A percentile compares a stretch with the other conserved stretches of the same genome.
These are phyloP conservation scores for Prunus persica DNA, from an alignment of 306 rosid genomes.

Conservation along the genomic window Prunus_persica_NCBIv2 NC_034009.1:4288501-4289000, in stretches of 20 bases:
- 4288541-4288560: slow-evolving; percentile 18
- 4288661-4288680: slow-evolving; percentile 32
- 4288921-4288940: slow-evolving; percentile 55
- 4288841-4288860: slow-evolving; percentile 78
- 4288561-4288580: slow-evolving; percentile 54
- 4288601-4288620: slow-evolving; percentile 37
- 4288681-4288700: slow-evolving; percentile 32
- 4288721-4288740: slow-evolving; percentile 77
- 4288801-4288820: slow-evolving; percentile 97
- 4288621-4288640: not conserved
- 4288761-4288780: slow-evolving; percentile 90
- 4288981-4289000: slow-evolving; percentile 6
- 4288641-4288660: slow-evolving; percentile 30
- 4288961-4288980: not conserved
- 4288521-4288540: slow-evolving; percentile 45
- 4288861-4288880: slow-evolving; percentile 99
- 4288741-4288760: slow-evolving; percentile 79
- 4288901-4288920: slow-evolving; percentile 85
- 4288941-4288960: slow-evolving; percentile 4
- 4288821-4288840: slow-evolving; percentile 94
- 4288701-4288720: slow-evolving; percentile 65
- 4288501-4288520: slow-evolving; percentile 96
- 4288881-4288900: slow-evolving; percentile 68
- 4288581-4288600: slow-evolving; percentile 85
- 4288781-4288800: slow-evolving; percentile 98